Base-by-base conservation (phyloP, 2,329 filamentous ascomycete species). In the Nectriaceae sp. region DNA sequence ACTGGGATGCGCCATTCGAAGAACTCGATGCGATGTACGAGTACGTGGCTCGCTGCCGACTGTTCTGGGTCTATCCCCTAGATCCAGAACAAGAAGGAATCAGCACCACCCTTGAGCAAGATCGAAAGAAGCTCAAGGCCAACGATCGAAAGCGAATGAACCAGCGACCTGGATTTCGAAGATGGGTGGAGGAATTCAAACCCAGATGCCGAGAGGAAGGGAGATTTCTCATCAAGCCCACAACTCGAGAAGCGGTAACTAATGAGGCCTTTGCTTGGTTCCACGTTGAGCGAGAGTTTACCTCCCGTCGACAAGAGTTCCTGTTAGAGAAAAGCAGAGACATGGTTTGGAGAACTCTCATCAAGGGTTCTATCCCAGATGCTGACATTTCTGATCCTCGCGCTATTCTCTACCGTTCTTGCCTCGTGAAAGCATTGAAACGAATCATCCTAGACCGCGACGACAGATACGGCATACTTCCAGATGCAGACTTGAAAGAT, bases 181-280 rank as follows among this genome's bases (percentile, higher is more conserved):
- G 65, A 5, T 92, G 87, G 77, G 64, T 85, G 4, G 74, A 85
- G 1, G 79, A 84, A 4, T 90, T 82, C 53, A 66, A 87, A n/a
- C 82, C 84, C 0, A 60, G 59, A 3, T 79, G 79, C 49, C 70
- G 74, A 2, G 66, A 67, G 1, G 49, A 72, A 20, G 70, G 69
- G 0, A 66, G 65, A 2, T 75, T 72, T 46, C 41, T 60, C 1
- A 42, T 53, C 19, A 57, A 52, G 24, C 56, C 42, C 0, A 54
- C 60, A 2, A 65, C 63, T 2, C 70, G 84, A 19, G 67, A 76
- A 5, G 44, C 71, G 4, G 71, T 87, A 2, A 75, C 77, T 0
- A 58, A 75, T 0, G 75, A 82, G 42, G 84, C 80, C 0, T 76
- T 89, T 21, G 61, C 58, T 0, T 60, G 52, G 2, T 89, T 88